Conservation (phyloP, 305 asterid genomes). For the Petunia hybrid region DNA sequence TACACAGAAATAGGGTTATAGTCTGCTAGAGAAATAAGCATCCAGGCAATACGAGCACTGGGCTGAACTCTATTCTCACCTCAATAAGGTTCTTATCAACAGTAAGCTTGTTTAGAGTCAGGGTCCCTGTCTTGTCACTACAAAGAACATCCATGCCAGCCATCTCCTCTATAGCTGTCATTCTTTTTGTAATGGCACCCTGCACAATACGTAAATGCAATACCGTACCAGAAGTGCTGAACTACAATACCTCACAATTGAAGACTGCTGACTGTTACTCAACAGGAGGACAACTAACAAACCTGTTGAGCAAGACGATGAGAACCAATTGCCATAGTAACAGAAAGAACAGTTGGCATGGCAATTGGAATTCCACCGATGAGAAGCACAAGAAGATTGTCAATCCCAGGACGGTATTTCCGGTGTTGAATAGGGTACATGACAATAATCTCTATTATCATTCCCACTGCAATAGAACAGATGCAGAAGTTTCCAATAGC, state of each 20-base stretch:
- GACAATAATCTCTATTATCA: constrained; percentile 86
- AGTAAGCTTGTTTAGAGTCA: constrained; percentile 90
- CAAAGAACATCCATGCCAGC: constrained; percentile 98
- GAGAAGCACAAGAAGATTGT: constrained; percentile 38
- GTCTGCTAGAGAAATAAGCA: neutral
- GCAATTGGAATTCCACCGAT: constrained; percentile 99
- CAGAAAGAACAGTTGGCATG: constrained; percentile 98
- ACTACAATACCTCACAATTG: constrained; percentile 23
- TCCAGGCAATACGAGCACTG: neutral
- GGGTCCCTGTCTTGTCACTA: constrained; percentile 91
- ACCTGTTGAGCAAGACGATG: constrained; percentile 99
- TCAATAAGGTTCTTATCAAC: constrained; percentile 97
- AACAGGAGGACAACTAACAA: constrained; percentile 29
- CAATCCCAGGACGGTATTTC: constrained; percentile 88
- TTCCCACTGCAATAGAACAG: constrained; percentile 94
- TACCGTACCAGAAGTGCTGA: neutral
- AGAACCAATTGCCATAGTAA: constrained; percentile 97
- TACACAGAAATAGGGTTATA: neutral
- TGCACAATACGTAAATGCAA: constrained; percentile 38
- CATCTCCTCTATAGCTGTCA: constrained; percentile 99
- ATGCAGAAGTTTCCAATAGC: constrained; percentile 97
- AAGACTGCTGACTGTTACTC: neutral
- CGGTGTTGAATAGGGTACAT: constrained; percentile 96
- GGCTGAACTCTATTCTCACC: constrained; percentile 44
- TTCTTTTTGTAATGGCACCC: constrained; percentile 99